Evolutionary conservation across 371 early-diverging fungal genomes (phyloP).

Genomic region (Mortierella sp.): DNA sequence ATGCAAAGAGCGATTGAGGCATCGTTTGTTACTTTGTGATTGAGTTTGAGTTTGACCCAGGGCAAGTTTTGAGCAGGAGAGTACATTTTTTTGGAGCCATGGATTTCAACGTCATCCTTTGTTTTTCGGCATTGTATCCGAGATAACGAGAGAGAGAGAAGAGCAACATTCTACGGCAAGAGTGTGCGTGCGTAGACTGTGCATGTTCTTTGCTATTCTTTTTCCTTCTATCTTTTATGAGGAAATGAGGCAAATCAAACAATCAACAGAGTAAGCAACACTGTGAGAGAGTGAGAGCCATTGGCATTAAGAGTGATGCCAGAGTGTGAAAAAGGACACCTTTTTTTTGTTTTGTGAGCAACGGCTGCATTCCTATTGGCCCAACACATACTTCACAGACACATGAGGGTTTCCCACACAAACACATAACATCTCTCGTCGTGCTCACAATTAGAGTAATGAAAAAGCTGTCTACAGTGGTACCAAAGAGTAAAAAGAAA

Average conservation of each 20-base stretch:
- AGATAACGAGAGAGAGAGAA: neutral
- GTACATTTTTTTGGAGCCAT: neutral
- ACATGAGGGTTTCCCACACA: conserved; percentile 13
- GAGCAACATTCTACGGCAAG: neutral
- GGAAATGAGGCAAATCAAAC: too few relatives aligned
- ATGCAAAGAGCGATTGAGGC: conserved; percentile 51
- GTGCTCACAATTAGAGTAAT: neutral
- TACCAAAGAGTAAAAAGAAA: neutral
- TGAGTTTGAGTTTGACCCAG: neutral
- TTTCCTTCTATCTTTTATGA: neutral
- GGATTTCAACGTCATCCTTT: neutral
- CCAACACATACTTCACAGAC: conserved; percentile 10
- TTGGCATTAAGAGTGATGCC: neutral
- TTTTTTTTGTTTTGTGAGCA: conserved; percentile 4
- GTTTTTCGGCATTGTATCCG: neutral
- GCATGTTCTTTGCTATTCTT: neutral
- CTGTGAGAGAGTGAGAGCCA: neutral
- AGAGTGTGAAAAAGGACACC: neutral
- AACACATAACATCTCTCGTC: neutral
- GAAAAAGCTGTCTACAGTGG: neutral
- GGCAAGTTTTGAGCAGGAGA: too few relatives aligned
- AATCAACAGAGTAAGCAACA: neutral
- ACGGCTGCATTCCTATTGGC: conserved; percentile 46
- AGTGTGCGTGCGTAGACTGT: neutral
- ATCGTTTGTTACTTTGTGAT: neutral